These are phyloP conservation scores for Poa annua DNA, from an alignment of 176 grass and related monocot genomes.

Conservation along the genomic window DNA sequence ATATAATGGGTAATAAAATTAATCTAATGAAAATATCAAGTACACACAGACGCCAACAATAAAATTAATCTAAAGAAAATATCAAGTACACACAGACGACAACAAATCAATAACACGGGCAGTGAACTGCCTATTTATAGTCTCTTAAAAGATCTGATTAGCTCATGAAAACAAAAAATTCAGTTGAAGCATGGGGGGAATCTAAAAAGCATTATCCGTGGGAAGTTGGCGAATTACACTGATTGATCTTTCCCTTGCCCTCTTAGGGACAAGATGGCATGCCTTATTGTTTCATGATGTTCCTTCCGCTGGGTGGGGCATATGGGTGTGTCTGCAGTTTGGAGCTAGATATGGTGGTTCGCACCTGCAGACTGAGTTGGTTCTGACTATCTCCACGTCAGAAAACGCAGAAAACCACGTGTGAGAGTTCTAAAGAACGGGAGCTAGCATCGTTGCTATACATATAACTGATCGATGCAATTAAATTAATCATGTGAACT, in stretches of 20 bases:
- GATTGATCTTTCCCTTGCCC: not conserved
- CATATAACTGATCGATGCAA: not conserved
- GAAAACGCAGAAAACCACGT: not conserved
- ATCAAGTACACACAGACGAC: too few relatives aligned
- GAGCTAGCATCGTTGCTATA: not conserved
- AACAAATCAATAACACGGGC: too few relatives aligned
- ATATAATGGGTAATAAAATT: too few relatives aligned
- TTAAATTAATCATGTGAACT: not conserved
- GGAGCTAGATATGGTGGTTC: constrained; percentile 33
- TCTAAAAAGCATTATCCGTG: not conserved
- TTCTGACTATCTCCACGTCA: constrained; percentile 3
- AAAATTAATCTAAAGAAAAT: too few relatives aligned
- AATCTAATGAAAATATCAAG: too few relatives aligned
- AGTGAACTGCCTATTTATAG: not conserved
- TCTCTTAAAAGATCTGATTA: not conserved
- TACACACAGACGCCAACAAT: too few relatives aligned
- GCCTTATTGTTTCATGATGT: not conserved
- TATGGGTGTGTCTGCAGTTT: constrained; percentile 24
- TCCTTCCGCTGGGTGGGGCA: constrained; percentile 26
- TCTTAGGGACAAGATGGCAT: too few relatives aligned
- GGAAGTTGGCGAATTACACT: too few relatives aligned
- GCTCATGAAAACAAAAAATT: not conserved
- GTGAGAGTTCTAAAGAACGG: not conserved
- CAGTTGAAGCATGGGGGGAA: not conserved
- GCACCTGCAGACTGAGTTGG: constrained; percentile 16